Percentiles rank a stretch among this genome's conserved stretches.
phyloP scores from a whole-genome alignment of 192 early-diverging fungal genomes.

The Chytriomyces hyalinus region DNA sequence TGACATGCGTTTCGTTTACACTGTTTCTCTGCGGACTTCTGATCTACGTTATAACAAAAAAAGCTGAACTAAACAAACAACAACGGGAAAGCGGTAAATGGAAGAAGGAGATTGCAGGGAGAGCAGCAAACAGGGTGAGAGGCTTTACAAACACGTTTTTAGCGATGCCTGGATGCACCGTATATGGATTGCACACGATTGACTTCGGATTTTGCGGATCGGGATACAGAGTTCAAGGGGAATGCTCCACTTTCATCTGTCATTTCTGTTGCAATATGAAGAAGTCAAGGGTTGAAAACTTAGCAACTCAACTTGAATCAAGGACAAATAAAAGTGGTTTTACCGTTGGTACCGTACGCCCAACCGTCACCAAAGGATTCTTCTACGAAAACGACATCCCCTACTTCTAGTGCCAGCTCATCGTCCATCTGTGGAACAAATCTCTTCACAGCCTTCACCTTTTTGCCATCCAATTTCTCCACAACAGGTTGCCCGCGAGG shows the following conservation, averaged over 20 bases:
- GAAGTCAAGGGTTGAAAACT: background rate
- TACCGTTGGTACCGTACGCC: conserved; percentile 78
- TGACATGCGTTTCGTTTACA: no score
- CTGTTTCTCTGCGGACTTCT: no score
- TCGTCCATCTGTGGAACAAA: conserved; percentile 61
- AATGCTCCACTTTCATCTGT: conserved; percentile 77
- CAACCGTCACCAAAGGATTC: conserved; percentile 87
- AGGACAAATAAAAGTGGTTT: background rate
- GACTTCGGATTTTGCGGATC: background rate
- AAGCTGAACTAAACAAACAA: no score
- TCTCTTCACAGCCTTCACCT: conserved; percentile 35
- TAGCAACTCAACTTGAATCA: background rate
- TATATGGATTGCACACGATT: conserved; percentile 38
- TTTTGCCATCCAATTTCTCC: conserved; percentile 27
- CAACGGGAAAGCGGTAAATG: no score
- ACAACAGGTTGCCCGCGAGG: background rate
- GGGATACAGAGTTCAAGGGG: conserved; percentile 78
- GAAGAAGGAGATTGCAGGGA: no score
- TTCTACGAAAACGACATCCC: conserved; percentile 77
- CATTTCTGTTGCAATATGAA: conserved; percentile 40
- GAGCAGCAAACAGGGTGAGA: no score
- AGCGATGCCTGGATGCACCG: background rate
- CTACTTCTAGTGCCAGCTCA: conserved; percentile 73
- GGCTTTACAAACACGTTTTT: no score
- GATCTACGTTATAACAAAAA: no score